Conservation (phyloP, 2,329 filamentous ascomycete species). For the Xylariales sp. region DNA sequence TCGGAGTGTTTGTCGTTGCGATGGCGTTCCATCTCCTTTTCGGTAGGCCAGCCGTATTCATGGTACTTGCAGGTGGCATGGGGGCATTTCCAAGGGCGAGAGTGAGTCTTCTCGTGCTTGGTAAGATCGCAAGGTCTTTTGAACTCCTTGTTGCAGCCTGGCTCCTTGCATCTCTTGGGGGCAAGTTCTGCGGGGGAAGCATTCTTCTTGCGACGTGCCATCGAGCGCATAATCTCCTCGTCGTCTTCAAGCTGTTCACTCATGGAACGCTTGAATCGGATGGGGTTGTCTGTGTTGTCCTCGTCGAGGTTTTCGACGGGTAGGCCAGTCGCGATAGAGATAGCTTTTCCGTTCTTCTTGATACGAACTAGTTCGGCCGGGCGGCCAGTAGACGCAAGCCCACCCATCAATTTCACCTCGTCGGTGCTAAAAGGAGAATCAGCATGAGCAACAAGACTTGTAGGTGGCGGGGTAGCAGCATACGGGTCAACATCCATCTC, state of each 20-base stretch:
- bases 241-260: conserved; percentile 71
- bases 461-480: conserved; percentile 24
- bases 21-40: conserved; percentile 95
- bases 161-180: conserved; percentile 70
- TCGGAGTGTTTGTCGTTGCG: conserved; percentile 92
- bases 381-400: conserved; percentile 74
- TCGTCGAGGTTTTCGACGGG: conserved; percentile 52
- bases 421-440: conserved; percentile 42
- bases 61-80: conserved; percentile 82
- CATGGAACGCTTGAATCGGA: conserved; percentile 60
- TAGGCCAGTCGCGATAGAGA: conserved; percentile 70
- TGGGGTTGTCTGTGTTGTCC: conserved; percentile 39
- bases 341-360: conserved; percentile 72
- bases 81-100: conserved; percentile 91
- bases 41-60: conserved; percentile 87
- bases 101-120: conserved; percentile 98
- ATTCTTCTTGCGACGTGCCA: conserved; percentile 94
- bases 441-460: conserved; percentile 15
- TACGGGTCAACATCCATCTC: conserved; percentile 57
- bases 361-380: conserved; percentile 80
- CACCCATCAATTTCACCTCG: conserved; percentile 75
- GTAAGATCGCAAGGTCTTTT: conserved; percentile 95
- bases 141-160: conserved; percentile 83
- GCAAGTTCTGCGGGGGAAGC: conserved; percentile 79
- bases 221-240: conserved; percentile 80